Conservation (phyloP, 2,329 filamentous ascomycete genomes). For the Ophiocordyceps camponoti-floridani region DNA sequence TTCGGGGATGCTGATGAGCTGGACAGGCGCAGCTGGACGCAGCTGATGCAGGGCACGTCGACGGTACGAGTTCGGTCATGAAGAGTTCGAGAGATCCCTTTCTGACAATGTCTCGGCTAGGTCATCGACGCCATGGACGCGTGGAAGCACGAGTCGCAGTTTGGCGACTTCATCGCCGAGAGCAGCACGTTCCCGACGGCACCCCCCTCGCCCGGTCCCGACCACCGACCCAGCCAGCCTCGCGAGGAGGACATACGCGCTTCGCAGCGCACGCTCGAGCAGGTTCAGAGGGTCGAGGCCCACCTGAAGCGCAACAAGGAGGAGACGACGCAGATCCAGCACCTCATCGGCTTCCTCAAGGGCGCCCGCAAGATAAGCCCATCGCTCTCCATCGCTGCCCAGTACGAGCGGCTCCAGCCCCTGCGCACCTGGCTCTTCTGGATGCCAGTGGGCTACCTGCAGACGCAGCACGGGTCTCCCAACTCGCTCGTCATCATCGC, state of each 20-base stretch:
- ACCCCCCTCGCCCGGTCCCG: conserved; percentile 41
- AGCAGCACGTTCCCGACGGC: conserved; percentile 56
- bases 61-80: conserved; percentile 38
- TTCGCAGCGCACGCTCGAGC: conserved; percentile 47
- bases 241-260: conserved; percentile 53
- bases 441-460: conserved; percentile 72
- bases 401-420: conserved; percentile 78
- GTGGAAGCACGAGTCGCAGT: conserved; percentile 81
- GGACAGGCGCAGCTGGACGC: conserved; percentile 74
- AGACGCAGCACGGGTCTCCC: conserved; percentile 57
- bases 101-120: conserved; percentile 19
- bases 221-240: conserved; percentile 42
- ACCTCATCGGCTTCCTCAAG: conserved; percentile 56
- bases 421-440: conserved; percentile 90
- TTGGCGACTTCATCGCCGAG: conserved; percentile 65
- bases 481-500: conserved; percentile 70
- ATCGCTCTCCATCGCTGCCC: conserved; percentile 55
- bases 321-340: conserved; percentile 48
- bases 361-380: conserved; percentile 54
- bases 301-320: conserved; percentile 53
- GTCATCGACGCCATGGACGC: conserved; percentile 81
- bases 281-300: conserved; percentile 49
- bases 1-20: conserved; percentile 11
- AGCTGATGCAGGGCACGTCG: conserved; percentile 78
- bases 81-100: too few species aligned